phyloP scores from a whole-genome alignment of 306 rosid species.

The Delonix regia region DNA sequence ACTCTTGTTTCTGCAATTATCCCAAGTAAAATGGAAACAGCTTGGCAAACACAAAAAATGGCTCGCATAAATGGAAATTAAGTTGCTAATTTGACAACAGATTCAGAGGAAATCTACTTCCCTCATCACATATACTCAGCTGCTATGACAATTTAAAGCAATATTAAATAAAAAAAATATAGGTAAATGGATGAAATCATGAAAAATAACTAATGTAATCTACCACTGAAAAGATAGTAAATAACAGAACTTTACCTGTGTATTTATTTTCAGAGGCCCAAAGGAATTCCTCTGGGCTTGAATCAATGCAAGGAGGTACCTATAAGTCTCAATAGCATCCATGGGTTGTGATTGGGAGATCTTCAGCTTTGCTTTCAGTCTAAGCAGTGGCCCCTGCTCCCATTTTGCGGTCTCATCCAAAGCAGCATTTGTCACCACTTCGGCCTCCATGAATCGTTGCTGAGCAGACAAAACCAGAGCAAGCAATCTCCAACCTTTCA shows the following conservation, averaged over 20 bases:
- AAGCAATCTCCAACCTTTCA: conserved; percentile 90
- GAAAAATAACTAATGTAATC: not conserved
- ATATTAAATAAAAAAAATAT: not conserved
- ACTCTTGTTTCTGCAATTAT: not conserved
- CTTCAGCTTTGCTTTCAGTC: conserved; percentile 89
- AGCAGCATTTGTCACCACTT: conserved; percentile 91
- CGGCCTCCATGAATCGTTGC: conserved; percentile 77
- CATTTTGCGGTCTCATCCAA: conserved; percentile 89
- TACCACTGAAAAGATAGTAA: not conserved
- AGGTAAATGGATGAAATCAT: not conserved
- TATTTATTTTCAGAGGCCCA: conserved; percentile 57
- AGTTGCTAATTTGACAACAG: not conserved
- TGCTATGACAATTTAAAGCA: not conserved
- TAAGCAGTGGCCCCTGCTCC: conserved; percentile 94
- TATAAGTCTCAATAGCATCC: conserved; percentile 92
- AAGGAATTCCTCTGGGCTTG: conserved; percentile 90
- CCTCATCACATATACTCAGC: not conserved
- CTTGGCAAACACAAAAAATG: not conserved
- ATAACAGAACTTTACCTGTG: conserved; percentile 55
- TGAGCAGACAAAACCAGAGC: conserved; percentile 93
- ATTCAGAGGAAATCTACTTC: conserved; percentile 10
- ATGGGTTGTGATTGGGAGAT: conserved; percentile 68
- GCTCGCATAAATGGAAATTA: not conserved
- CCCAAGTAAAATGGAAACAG: not conserved
- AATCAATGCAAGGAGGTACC: conserved; percentile 92